Evolutionary conservation across 2,329 filamentous ascomycete genomes (phyloP).

Genomic region (Diplocarpon rosae): DNA sequence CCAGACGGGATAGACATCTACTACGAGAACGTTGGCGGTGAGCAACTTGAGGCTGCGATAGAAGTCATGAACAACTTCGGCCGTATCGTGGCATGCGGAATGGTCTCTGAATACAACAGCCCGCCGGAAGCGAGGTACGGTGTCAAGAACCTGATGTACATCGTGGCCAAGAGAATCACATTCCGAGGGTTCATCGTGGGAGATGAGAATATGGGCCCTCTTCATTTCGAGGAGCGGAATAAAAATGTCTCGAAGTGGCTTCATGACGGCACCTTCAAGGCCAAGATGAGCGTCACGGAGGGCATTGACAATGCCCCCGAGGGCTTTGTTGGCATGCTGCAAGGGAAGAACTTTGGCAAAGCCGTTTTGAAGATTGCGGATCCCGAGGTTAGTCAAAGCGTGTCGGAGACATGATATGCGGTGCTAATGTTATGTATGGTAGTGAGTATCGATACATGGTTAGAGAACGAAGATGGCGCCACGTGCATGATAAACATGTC

Average conservation of each 20-base stretch:
- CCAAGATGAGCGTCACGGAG: conserved; percentile 45
- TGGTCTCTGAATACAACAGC: conserved; percentile 61
- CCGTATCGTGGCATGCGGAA: conserved; percentile 49
- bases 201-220: conserved; percentile 50
- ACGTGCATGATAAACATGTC: too few relatives aligned
- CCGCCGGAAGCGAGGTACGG: conserved; percentile 42
- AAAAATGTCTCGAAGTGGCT: conserved; percentile 60
- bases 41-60: conserved; percentile 60
- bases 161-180: conserved; percentile 51
- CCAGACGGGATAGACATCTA: conserved; percentile 70
- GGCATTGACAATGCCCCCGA: conserved; percentile 58
- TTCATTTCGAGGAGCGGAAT: conserved; percentile 49
- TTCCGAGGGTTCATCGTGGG: conserved; percentile 58
- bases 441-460: too few relatives aligned
- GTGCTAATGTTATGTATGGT: too few relatives aligned
- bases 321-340: conserved; percentile 55
- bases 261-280: conserved; percentile 53
- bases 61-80: conserved; percentile 51
- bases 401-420: too few relatives aligned
- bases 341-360: conserved; percentile 64
- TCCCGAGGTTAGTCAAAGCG: conserved; percentile 8
- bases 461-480: too few relatives aligned
- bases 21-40: conserved; percentile 71
- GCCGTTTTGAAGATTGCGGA: conserved; percentile 51
- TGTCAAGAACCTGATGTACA: conserved; percentile 47